Evolutionary conservation across 139 green algal genomes (phyloP).

Genomic region (Chlorella ohadii): DNA sequence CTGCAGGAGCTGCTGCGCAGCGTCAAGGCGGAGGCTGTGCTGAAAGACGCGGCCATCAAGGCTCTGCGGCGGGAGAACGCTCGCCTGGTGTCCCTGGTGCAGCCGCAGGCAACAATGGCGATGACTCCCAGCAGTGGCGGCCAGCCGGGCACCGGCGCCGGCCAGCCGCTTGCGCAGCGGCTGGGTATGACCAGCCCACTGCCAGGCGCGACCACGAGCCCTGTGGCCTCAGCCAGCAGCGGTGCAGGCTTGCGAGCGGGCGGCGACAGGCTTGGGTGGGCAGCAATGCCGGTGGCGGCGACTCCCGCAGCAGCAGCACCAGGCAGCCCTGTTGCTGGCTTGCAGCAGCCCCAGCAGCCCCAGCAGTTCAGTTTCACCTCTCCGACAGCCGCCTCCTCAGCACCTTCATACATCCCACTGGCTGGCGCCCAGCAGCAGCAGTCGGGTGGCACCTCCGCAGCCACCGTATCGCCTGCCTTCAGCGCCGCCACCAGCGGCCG

Average conservation of each 20-base stretch:
- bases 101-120: neutral
- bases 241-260: no score
- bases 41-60: constrained; percentile 30
- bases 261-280: neutral
- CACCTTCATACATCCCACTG: neutral
- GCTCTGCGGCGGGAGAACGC: constrained; percentile 7
- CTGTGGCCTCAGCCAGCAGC: no score
- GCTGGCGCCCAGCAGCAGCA: neutral
- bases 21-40: constrained; percentile 12
- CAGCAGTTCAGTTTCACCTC: neutral
- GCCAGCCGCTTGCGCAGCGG: neutral
- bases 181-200: neutral
- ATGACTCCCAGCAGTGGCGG: no score
- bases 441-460: neutral
- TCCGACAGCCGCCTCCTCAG: neutral
- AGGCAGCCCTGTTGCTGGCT: neutral
- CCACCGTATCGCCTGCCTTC: neutral
- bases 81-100: constrained; percentile 7
- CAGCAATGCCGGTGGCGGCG: neutral
- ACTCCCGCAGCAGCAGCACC: neutral
- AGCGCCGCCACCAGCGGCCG: neutral
- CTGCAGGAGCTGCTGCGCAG: constrained; percentile 17
- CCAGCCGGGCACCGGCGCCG: neutral
- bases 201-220: neutral
- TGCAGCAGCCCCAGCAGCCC: neutral